Evolutionary conservation across 306 rosid species (phyloP).

Genomic region (Quercus robur): DNA sequence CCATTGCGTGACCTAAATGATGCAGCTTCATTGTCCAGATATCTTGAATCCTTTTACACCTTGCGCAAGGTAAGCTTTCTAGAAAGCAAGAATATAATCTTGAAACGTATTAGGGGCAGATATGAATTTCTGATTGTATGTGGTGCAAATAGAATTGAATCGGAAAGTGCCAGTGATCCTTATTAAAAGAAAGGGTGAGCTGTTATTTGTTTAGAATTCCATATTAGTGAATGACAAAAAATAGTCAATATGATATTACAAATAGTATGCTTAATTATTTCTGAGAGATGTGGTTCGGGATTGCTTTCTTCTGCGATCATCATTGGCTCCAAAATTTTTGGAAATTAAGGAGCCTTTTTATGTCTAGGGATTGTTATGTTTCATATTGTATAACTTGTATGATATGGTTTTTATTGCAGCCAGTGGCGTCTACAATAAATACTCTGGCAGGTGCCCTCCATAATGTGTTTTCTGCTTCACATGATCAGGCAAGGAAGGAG

Average conservation of each 20-base stretch:
- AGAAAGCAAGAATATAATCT: background rate
- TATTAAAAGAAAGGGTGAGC: background rate
- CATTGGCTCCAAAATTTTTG: background rate
- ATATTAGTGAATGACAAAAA: background rate
- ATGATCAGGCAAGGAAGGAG: slow-evolving; percentile 43
- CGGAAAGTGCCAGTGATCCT: background rate
- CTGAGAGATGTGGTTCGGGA: background rate
- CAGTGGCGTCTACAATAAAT: slow-evolving; percentile 56
- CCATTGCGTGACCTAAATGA: slow-evolving; percentile 33
- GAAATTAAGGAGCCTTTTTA: background rate
- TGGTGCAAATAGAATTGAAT: background rate
- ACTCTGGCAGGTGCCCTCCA: slow-evolving; percentile 58
- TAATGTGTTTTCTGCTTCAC: slow-evolving; percentile 45
- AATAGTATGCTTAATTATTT: background rate
- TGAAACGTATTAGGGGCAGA: too few species aligned
- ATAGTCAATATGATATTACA: background rate
- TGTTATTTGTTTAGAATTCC: background rate
- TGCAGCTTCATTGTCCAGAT: slow-evolving; percentile 35
- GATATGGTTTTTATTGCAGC: slow-evolving; percentile 30
- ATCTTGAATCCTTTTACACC: slow-evolving; percentile 55
- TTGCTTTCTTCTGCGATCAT: too few species aligned
- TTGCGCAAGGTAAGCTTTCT: slow-evolving; percentile 41
- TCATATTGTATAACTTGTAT: background rate
- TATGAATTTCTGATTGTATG: background rate
- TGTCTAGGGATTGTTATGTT: background rate